phyloP scores from a whole-genome alignment of 2,329 filamentous ascomycete genomes.

The Amphichorda felina region DNA sequence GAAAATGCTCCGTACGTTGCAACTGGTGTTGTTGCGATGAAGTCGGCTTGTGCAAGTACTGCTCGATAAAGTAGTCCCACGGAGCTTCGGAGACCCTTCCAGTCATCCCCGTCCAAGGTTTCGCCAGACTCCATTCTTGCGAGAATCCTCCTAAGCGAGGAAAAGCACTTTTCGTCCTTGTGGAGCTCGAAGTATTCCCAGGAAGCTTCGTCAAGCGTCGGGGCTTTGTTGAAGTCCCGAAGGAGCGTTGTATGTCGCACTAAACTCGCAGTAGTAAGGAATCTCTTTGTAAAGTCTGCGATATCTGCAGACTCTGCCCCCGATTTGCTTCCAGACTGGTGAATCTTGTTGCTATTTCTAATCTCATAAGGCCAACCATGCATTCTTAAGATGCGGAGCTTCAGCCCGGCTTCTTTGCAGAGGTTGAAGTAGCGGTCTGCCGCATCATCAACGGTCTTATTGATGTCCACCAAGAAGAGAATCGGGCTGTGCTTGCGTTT shows the following conservation, averaged over 20 bases:
- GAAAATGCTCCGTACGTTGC: slow-evolving; percentile 24
- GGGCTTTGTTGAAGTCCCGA: slow-evolving; percentile 12
- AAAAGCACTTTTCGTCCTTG: slow-evolving; percentile 15
- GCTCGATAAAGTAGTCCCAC: slow-evolving; percentile 24
- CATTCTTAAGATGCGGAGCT: slow-evolving; percentile 22
- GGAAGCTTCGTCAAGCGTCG: slow-evolving; percentile 28
- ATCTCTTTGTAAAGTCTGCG: slow-evolving; percentile 21
- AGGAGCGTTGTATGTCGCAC: not conserved
- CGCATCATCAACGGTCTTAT: slow-evolving; percentile 32
- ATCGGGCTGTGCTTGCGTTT: slow-evolving; percentile 18
- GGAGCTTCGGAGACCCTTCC: slow-evolving; percentile 15
- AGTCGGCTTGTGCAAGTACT: slow-evolving; percentile 25
- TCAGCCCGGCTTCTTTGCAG: slow-evolving; percentile 20
- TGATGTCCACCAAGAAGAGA: slow-evolving; percentile 34
- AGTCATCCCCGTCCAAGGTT: slow-evolving; percentile 11
- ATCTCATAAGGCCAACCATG: slow-evolving; percentile 27
- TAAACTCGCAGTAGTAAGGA: slow-evolving; percentile 12
- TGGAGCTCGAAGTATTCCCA: slow-evolving; percentile 26
- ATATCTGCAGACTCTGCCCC: not conserved
- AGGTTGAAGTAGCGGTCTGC: slow-evolving; percentile 27
- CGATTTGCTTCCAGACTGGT: slow-evolving; percentile 4
- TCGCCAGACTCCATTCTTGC: slow-evolving; percentile 14
- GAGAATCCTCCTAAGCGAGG: slow-evolving; percentile 23
- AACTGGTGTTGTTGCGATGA: slow-evolving; percentile 33
- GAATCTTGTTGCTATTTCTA: slow-evolving; percentile 16